Evolutionary conservation across 495 filamentous ascomycete species (phyloP), one percentile per base, ranked within the genome.

Genomic region (Talaromyces liani): DNA sequence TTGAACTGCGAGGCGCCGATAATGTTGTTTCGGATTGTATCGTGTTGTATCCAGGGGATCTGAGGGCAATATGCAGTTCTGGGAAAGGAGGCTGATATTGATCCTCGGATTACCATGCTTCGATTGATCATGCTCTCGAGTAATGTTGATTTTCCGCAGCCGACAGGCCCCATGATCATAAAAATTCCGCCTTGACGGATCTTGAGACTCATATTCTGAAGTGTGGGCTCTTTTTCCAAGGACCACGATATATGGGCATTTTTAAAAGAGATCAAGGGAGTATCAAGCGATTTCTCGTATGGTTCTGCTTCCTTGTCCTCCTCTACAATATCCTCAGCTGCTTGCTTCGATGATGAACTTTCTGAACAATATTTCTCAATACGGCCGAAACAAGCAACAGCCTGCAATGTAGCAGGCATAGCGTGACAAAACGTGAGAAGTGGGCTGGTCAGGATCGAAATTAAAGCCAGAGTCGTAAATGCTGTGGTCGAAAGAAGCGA

Each of bases 391-490:
- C 85, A 87, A 7, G 84, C 84, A 2, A 84, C 67, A 1, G 80
- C 81, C 4, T 80, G 82, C 16, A 80, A 70, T 29, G 86, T 77
- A 6, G 66, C 68, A 60, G 84, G 81, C 10, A 88, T 68, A 7
- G 75, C 74, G 73, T 84, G 82, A 54, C 89, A 82, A 22, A 89
- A 67, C 1, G 67, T 73, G 8, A 78, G 64, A 0, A 87, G 72
- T 0, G 87, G 87, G 12, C 77, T 74, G 1, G 84, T 73, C 9
- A 89, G 69, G 6, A 90, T 77, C 0, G 81, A 72, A 62, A 88
- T 84, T 1, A 88, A 80, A 0, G 86, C 84, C 4, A 88, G 64
- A 1, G 86, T 80, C 0, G 86, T 88, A 67, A 84, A 87, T 0
- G 81, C 77, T 24, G 71, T 76, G 3, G 80, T 71, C 4, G 80